Evolutionary conservation across 2,329 filamentous ascomycete species (phyloP), one percentile per base, ranked within the genome.

Genomic region (Aphanocladium album): DNA sequence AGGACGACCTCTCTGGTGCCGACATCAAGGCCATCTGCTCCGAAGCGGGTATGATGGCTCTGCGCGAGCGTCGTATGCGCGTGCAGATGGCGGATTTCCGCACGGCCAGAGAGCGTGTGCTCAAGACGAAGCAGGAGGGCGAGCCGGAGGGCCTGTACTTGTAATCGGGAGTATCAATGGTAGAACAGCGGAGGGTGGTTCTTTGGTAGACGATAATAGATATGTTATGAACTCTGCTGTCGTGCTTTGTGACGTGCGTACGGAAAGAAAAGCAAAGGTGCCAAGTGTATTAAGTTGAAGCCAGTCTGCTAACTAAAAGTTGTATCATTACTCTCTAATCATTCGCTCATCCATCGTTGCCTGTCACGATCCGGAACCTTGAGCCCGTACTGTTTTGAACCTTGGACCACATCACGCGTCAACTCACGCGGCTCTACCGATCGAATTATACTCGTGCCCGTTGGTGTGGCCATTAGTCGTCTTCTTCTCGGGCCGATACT

Each of bases 21-120:
- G 95, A 99, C 77, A 98, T 99, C 82, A 96, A 98, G 78, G 95
- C 95, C 52, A 99, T 99, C 70, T 99, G 95, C 79, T 96, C 93
- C 33, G 95, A 99, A 74, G 93, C 95, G 47, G 95, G 95, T 76
- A 80, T 99, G 72, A 87, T 98, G 85, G 95, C 95, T 21, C 81
- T 99, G 64, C 86, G 95, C 68, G 95, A 99, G 80, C 85, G 95
- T 65, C 88, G 95, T 72, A 99, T 99, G 95, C 87, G 93, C 60
- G 95, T 99, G 62, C 93, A 98, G 77, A 99, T 99, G 95, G 91
- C 93, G 8, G 95, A 99, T 77, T 99, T 99, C 83, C 83, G 95
- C 60, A 83, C 91, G 60, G 95, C 95, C 25, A 85, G 93, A 69
- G 95, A 99, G 79, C 88, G 91, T 66, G 96, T 99, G 64, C 83